Evolutionary conservation across 2,329 filamentous ascomycete species (phyloP).

Genomic region (Chaetomiaceae sp.): DNA sequence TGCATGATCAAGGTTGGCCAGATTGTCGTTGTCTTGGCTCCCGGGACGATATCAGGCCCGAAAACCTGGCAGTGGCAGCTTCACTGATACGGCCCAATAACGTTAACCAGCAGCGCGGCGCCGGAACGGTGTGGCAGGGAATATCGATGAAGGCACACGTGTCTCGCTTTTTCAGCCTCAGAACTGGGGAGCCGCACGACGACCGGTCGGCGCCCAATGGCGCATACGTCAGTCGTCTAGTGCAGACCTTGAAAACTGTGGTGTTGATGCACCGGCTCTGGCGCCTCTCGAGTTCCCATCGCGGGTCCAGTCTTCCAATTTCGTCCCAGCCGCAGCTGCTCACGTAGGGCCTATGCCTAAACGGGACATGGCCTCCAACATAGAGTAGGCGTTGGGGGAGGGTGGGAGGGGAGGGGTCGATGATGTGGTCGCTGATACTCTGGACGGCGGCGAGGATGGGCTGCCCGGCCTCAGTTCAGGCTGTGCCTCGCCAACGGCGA

Average conservation of each 20-base stretch:
- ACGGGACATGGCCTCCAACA: background rate
- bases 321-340: background rate
- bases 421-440: no score
- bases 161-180: background rate
- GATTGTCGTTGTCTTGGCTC: background rate
- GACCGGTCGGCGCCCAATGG: no score
- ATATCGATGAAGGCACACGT: no score
- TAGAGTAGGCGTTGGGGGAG: no score
- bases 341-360: slow-evolving; percentile 1
- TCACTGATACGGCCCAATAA: no score
- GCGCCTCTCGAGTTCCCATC: background rate
- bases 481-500: no score
- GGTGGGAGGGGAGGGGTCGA: no score
- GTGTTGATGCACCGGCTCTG: background rate
- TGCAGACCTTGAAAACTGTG: background rate
- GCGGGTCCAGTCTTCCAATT: background rate
- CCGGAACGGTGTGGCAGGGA: background rate
- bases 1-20: background rate
- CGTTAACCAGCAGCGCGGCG: no score
- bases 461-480: no score
- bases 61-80: no score
- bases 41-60: background rate
- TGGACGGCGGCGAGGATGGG: no score
- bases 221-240: no score
- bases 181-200: background rate